Evolutionary conservation across 768 basidiomycete genomes (phyloP).

Genomic region (Russula sp.): DNA sequence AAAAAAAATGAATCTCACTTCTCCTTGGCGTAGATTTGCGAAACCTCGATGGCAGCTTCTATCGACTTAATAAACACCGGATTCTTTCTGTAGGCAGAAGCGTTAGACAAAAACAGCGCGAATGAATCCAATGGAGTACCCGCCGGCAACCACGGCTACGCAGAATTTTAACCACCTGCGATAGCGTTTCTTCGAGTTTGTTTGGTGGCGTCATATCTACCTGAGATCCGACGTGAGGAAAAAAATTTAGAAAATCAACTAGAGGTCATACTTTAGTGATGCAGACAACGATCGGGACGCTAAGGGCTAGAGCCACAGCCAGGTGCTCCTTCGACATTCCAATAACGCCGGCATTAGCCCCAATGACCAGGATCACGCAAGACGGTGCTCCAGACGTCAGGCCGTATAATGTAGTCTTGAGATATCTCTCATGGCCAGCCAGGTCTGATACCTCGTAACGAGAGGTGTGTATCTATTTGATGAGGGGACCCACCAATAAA

Average conservation of each 20-base stretch:
- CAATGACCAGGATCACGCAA: constrained; percentile 89
- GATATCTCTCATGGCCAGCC: constrained; percentile 90
- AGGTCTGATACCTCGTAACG: constrained; percentile 47
- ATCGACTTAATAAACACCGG: constrained; percentile 79
- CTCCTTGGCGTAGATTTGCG: constrained; percentile 66
- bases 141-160: constrained; percentile 89
- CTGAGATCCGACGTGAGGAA: constrained; percentile 30
- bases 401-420: constrained; percentile 92
- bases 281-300: constrained; percentile 88
- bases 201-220: constrained; percentile 97
- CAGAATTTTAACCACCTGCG: constrained; percentile 88
- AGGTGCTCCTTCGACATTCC: constrained; percentile 96
- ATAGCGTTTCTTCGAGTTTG: constrained; percentile 83
- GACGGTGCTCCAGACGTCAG: constrained; percentile 91
- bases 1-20: constrained; percentile 36
- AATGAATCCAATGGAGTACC: constrained; percentile 20
- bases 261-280: constrained; percentile 72
- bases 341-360: constrained; percentile 87
- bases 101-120: background rate
- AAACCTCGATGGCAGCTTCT: constrained; percentile 75
- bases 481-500: constrained; percentile 61
- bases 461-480: background rate
- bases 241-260: background rate
- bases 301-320: constrained; percentile 87
- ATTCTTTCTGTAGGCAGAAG: constrained; percentile 47